A percentile compares a stretch with the other conserved stretches of the same genome.
These are phyloP conservation scores for Blastobotrys aristatus DNA, from an alignment of 1,139 yeast species.

Conservation along the genomic window DNA sequence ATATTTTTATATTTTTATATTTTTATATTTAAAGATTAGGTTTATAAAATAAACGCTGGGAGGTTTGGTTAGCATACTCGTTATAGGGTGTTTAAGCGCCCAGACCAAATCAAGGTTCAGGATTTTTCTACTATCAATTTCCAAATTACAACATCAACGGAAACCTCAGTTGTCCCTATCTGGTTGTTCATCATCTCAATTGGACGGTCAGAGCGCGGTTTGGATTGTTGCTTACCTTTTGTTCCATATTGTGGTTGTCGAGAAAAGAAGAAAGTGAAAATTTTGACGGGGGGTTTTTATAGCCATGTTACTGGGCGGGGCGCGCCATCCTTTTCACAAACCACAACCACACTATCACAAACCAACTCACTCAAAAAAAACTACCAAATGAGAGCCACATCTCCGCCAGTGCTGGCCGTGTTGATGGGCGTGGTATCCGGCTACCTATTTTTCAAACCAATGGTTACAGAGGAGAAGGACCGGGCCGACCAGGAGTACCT, in stretches of 20 bases:
- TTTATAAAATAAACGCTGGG: neutral
- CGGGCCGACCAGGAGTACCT: slow-evolving; percentile 62
- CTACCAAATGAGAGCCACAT: slow-evolving; percentile 15
- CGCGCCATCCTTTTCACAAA: neutral
- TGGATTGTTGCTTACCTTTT: slow-evolving; percentile 3
- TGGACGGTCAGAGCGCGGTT: no score
- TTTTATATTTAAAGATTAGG: no score
- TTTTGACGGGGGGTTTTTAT: neutral
- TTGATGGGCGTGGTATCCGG: slow-evolving; percentile 31
- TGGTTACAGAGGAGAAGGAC: slow-evolving; percentile 51
- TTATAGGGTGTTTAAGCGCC: no score
- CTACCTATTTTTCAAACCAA: slow-evolving; percentile 66
- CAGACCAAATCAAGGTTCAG: no score
- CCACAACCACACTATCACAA: neutral
- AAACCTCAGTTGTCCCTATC: slow-evolving; percentile 37
- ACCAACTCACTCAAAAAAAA: neutral
- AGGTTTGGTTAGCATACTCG: no score
- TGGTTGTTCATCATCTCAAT: slow-evolving; percentile 29
- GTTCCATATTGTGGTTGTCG: neutral
- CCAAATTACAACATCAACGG: slow-evolving; percentile 25
- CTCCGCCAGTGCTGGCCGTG: slow-evolving; percentile 15
- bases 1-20: no score
- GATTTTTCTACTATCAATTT: slow-evolving; percentile 30
- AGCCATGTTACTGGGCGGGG: neutral
- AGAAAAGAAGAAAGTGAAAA: slow-evolving; percentile 3